A percentile compares a stretch with the other conserved stretches of the same genome.
Conservation (phyloP, 192 early-diverging fungal genomes). For the Cetraspora pellucida region DNA sequence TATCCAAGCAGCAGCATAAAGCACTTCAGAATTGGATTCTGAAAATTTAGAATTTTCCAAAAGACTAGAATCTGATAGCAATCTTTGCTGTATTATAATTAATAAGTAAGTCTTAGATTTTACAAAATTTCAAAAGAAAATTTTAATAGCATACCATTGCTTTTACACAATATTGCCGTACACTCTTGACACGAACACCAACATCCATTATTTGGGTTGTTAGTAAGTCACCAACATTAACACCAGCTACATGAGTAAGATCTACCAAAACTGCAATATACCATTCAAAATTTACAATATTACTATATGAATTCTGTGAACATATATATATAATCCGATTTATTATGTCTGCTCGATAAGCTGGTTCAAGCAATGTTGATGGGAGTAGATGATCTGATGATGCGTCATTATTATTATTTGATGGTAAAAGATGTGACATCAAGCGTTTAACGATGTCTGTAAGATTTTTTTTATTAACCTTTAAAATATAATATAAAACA, state of each 20-base stretch:
- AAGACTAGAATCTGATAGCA: conserved; percentile 68
- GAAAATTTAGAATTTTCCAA: conserved; percentile 59
- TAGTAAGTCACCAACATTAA: conserved; percentile 73
- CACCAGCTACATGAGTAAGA: conserved; percentile 74
- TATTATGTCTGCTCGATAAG: conserved; percentile 82
- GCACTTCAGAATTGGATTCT: conserved; percentile 69
- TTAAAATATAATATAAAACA: background rate
- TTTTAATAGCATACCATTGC: conserved; percentile 59
- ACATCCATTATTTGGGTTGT: conserved; percentile 86
- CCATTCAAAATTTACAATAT: conserved; percentile 95
- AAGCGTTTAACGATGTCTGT: conserved; percentile 81
- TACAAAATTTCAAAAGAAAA: background rate
- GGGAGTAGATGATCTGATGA: conserved; percentile 34
- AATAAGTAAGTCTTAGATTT: background rate
- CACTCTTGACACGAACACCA: conserved; percentile 83
- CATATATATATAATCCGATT: conserved; percentile 82
- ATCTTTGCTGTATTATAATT: conserved; percentile 51
- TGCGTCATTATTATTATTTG: conserved; percentile 44
- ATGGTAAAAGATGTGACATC: conserved; percentile 75
- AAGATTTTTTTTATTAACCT: conserved; percentile 79
- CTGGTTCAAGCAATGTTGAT: conserved; percentile 57
- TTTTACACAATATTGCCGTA: conserved; percentile 74
- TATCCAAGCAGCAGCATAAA: conserved; percentile 90
- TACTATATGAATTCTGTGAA: conserved; percentile 78
- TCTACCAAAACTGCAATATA: conserved; percentile 83